A percentile compares a stretch with the other conserved stretches of the same genome.
Conservation (phyloP, 2,329 filamentous ascomycete genomes). For the Penicillium polonicum region DNA sequence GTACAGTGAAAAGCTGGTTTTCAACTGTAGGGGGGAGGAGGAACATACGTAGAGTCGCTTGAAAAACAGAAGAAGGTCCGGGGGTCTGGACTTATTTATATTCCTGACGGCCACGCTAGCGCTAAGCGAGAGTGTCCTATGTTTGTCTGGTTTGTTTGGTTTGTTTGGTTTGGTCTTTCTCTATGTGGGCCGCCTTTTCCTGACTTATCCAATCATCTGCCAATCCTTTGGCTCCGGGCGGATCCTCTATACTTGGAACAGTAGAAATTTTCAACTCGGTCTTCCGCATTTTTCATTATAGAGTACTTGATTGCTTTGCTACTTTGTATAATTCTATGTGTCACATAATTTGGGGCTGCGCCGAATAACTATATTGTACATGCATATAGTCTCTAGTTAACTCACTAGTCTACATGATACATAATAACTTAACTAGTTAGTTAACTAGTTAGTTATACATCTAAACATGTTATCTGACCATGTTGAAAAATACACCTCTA, state of each 20-base stretch:
- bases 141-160: slow-evolving; percentile 22
- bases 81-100: slow-evolving; percentile 32
- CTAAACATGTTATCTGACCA: too few species aligned
- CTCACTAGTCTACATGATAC: too few species aligned
- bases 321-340: not conserved
- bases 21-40: slow-evolving; percentile 27
- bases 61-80: slow-evolving; percentile 33
- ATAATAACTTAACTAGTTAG: too few species aligned
- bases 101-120: slow-evolving; percentile 17
- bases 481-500: too few species aligned
- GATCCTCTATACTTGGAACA: not conserved
- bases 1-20: slow-evolving; percentile 11
- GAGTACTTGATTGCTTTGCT: too few species aligned
- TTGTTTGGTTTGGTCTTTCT: not conserved
- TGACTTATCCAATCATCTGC: not conserved
- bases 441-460: too few species aligned
- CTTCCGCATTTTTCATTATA: not conserved
- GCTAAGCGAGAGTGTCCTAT: slow-evolving; percentile 27
- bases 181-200: not conserved
- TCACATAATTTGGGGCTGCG: not conserved
- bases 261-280: not conserved
- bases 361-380: too few species aligned
- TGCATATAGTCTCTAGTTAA: too few species aligned
- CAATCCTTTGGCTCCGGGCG: not conserved
- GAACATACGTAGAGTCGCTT: slow-evolving; percentile 47